Base-by-base conservation (phyloP, 345 rosid genomes). In the Pistacia vera region DNA sequence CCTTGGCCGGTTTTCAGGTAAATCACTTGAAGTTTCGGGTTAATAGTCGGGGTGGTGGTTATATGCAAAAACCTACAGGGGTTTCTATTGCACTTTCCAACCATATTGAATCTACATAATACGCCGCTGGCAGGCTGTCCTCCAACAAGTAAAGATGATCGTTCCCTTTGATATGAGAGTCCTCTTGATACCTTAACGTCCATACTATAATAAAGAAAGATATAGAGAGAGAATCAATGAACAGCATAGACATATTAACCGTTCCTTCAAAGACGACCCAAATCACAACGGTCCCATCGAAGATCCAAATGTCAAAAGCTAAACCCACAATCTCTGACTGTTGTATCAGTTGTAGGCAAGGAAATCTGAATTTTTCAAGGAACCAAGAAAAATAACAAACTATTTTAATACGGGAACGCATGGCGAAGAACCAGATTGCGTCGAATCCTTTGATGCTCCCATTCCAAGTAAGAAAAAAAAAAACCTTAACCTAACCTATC, bases 61-160 rank as follows among this genome's bases (percentile, higher is more conserved):
- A 9, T 6, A 36, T 81, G 88, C 69, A 76, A 10, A 20, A 82
- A 84, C 69, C 76, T 22, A 58, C 85, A 83, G 18, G 85, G 87
- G 52, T 86, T 76, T 57, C 82, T 51, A 9, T 78, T 84, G 68
- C 89, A 84, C 63, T 20, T 80, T 8, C 85, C 85, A 10, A 13
- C 22, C 0, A 74, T 11, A 82, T 82, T 80, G 30, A 14, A 82
- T 2, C 0, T 0, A 11, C 89, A 86, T 13, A 76, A 61, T 8
- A 1, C 38, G 17, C 28, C 35, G 70, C 8, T 38, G 22, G 11
- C 0, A 49, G 65, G 16, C 65, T 52, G 44, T 9, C 41, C 66
- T 58, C 9, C 46, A 41, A 25, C 14, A 41, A 38, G 36, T 59
- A 41, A 25, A 44, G 55, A 44, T 16, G 66, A 71, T 59, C 25